These are phyloP conservation scores for Davidsoniella australis DNA, from an alignment of 2,329 filamentous ascomycete species.

Conservation along the genomic window DNA sequence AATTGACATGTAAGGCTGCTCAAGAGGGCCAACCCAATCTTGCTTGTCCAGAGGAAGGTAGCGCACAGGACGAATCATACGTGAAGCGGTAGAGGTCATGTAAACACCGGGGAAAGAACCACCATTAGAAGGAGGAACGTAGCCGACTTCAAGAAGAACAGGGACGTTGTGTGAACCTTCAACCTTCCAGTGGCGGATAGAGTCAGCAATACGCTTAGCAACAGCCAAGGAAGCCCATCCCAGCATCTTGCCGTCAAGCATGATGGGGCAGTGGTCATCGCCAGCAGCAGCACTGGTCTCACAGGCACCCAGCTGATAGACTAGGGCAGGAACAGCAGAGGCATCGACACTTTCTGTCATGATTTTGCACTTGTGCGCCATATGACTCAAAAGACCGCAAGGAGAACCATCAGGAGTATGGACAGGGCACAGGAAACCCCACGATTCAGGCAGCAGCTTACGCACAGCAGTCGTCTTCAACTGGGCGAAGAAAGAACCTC, in stretches of 20 bases:
- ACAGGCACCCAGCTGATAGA: conserved; percentile 64
- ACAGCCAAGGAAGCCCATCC: conserved; percentile 82
- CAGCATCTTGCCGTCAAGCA: conserved; percentile 76
- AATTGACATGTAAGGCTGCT: conserved; percentile 97
- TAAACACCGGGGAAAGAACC: conserved; percentile 96
- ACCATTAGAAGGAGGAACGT: conserved; percentile 69
- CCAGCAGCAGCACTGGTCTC: conserved; percentile 60
- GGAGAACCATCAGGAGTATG: conserved; percentile 94
- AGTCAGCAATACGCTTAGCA: conserved; percentile 66
- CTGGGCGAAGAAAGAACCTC: conserved; percentile 96
- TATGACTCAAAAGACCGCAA: conserved; percentile 85
- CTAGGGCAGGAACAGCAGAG: conserved; percentile 54
- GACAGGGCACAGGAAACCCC: conserved; percentile 94
- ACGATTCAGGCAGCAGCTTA: conserved; percentile 89
- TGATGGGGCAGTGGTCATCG: conserved; percentile 71
- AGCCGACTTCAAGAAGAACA: conserved; percentile 74
- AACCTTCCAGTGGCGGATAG: conserved; percentile 88
- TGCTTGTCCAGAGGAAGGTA: conserved; percentile 74
- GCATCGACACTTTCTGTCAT: conserved; percentile 60
- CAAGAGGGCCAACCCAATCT: conserved; percentile 81
- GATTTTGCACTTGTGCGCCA: conserved; percentile 88
- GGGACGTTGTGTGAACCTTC: conserved; percentile 69
- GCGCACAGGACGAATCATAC: conserved; percentile 84
- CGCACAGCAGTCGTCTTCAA: conserved; percentile 93
- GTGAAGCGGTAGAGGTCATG: conserved; percentile 69